phyloP scores from a whole-genome alignment of 257 asterid species.

The Penstemon eatonii region DNA sequence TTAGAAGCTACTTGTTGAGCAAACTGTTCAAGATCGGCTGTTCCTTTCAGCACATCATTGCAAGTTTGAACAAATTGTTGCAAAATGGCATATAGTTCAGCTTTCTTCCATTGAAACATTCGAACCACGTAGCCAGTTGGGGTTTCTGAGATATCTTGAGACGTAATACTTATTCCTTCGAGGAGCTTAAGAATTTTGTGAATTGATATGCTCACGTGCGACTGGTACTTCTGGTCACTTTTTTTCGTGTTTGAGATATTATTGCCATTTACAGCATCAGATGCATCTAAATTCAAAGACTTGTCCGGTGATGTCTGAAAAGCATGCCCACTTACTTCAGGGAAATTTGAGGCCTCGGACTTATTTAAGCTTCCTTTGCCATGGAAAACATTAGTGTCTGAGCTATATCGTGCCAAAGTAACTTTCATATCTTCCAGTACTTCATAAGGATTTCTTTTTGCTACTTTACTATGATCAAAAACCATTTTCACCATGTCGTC shows the following conservation, averaged over 20 bases:
- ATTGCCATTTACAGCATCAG: slow-evolving; percentile 32
- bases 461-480: slow-evolving; percentile 40
- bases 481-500: slow-evolving; percentile 44
- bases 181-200: slow-evolving; percentile 61
- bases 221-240: slow-evolving; percentile 34
- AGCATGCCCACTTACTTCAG: slow-evolving; percentile 28
- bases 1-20: slow-evolving; percentile 48
- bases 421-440: slow-evolving; percentile 52
- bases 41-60: slow-evolving; percentile 51
- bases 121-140: slow-evolving; percentile 53
- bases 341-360: slow-evolving; percentile 21
- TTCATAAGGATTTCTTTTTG: slow-evolving; percentile 42
- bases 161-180: slow-evolving; percentile 58
- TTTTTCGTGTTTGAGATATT: slow-evolving; percentile 28
- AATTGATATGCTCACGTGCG: slow-evolving; percentile 41
- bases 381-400: slow-evolving; percentile 2
- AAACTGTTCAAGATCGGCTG: slow-evolving; percentile 52
- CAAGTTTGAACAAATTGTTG: slow-evolving; percentile 56
- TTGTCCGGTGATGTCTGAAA: slow-evolving; percentile 26
- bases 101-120: slow-evolving; percentile 72
- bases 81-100: slow-evolving; percentile 53
- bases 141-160: slow-evolving; percentile 41
- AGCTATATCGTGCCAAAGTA: slow-evolving; percentile 34
- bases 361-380: slow-evolving; percentile 5
- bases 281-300: slow-evolving; percentile 27